A percentile compares a stretch with the other conserved stretches of the same genome.
Conservation (phyloP, 345 rosid genomes). For the Rhodamnia argentea region DNA sequence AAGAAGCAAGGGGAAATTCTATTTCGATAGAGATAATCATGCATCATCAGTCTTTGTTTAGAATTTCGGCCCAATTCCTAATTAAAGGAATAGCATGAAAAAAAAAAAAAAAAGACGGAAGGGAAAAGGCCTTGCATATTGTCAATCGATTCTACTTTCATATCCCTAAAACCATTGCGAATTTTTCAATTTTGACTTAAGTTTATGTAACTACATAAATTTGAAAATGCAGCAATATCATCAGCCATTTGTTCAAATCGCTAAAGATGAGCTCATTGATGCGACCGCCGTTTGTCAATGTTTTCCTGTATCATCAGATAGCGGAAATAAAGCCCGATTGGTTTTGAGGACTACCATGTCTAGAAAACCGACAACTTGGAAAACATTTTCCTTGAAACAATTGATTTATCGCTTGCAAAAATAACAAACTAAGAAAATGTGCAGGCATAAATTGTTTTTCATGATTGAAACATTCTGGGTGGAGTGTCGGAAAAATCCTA, state of each 20-base stretch:
- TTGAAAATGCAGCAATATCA: not conserved
- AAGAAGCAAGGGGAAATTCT: no score
- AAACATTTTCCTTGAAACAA: no score
- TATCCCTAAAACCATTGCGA: no score
- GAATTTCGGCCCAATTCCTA: no score
- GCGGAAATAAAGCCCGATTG: no score
- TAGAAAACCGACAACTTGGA: fast-evolving
- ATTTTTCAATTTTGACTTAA: no score
- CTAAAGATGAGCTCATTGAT: not conserved
- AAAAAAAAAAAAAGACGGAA: not conserved
- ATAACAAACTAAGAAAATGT: not conserved
- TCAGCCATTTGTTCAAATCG: not conserved
- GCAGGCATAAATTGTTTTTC: not conserved
- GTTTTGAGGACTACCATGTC: no score
- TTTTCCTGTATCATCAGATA: not conserved
- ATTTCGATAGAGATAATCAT: no score
- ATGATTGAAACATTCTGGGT: not conserved
- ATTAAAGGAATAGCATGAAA: not conserved
- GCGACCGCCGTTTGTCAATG: not conserved
- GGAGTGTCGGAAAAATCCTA: no score
- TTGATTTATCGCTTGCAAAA: not conserved
- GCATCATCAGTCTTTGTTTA: no score
- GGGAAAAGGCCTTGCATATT: not conserved
- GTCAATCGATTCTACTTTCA: not conserved
- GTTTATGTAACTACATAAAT: not conserved